phyloP scores from a whole-genome alignment of 2,329 filamentous ascomycete genomes.

The Coniochaeta ligniaria region DNA sequence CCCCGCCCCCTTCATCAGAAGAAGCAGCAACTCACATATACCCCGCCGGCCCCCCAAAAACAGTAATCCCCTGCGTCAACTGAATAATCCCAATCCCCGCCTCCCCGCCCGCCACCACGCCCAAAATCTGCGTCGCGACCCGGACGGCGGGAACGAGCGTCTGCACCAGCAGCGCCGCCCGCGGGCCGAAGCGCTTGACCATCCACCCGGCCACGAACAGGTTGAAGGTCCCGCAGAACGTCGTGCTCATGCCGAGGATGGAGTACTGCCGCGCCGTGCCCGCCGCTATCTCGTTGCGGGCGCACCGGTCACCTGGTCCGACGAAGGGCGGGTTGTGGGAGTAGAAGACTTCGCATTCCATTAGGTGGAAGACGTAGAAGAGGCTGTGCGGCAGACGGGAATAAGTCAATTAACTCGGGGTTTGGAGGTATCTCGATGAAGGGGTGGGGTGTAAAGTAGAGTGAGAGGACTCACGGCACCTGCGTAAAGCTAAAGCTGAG shows the following conservation, averaged over 20 bases:
- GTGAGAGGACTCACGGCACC: constrained; percentile 33
- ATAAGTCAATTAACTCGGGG: too few species aligned
- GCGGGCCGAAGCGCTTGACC: constrained; percentile 59
- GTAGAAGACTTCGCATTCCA: constrained; percentile 68
- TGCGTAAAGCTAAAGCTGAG: constrained; percentile 37
- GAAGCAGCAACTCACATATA: constrained; percentile 47
- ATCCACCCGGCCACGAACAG: constrained; percentile 61
- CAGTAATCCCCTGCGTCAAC: constrained; percentile 57
- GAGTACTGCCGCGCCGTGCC: constrained; percentile 56
- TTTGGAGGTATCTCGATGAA: not conserved
- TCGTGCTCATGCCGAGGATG: constrained; percentile 61
- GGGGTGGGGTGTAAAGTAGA: not conserved
- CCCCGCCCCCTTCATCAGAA: not conserved
- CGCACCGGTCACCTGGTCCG: constrained; percentile 47
- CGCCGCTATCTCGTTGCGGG: constrained; percentile 54
- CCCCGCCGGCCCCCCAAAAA: constrained; percentile 61
- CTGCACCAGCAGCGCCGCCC: constrained; percentile 54
- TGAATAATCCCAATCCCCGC: constrained; percentile 63
- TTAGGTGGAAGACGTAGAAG: constrained; percentile 61
- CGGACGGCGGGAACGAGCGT: constrained; percentile 58
- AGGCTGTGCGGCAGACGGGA: constrained; percentile 23
- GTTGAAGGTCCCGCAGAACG: constrained; percentile 61
- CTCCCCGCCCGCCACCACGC: constrained; percentile 53
- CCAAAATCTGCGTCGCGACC: constrained; percentile 56
- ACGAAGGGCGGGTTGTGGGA: constrained; percentile 43